Base-by-base conservation (phyloP, 768 basidiomycete species). In the Dioszegia hungarica region DNA sequence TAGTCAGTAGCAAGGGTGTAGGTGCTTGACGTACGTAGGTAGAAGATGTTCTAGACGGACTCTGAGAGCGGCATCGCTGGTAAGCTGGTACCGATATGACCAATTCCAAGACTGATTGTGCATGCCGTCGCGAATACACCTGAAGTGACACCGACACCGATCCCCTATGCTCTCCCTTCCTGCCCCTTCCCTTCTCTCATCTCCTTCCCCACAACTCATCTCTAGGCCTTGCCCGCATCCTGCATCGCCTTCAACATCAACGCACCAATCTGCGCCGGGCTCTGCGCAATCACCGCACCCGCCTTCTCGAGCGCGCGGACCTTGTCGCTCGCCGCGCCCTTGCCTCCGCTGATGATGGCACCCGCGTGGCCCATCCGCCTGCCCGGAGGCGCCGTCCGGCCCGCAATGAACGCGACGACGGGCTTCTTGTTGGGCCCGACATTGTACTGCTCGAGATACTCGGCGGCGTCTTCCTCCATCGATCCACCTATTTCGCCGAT, bases 391-490 rank as follows among this genome's bases (percentile, higher is more conserved):
- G 95, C 95, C 55, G 95, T 98, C 57, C 89, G 86, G 47, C 95
- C 95, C 55, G 95, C 95, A 71, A 99, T 97, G 79, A 99, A 99
- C 36, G 88, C 89, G 54, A 99, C 90, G 33, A 98, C 91, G 46
- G 95, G 95, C 78, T 99, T 99, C 56, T 90, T 90, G 63, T 85
- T 80, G 54, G 77, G 77, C 25, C 87, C 90, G 79, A 90, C 89
- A 82, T 99, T 99, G 81, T 89, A 87, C 77, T 83, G 82, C 75
- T 89, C 88, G 54, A 99, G 80, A 78, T 94, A 98, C 66, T 92
- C 95, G 5, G 95, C 95, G 6, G 95, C 95, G 63, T 98, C 94
- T 77, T 99, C 95, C 79, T 99, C 95, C 94, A 97, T 95, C 8
- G 90, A 87, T 20, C 95, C 95, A 62, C 95, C 95, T 66, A 99